These are phyloP conservation scores for Colletotrichum kahawae DNA, from an alignment of 2,329 filamentous ascomycete species.

Conservation along the genomic window DNA sequence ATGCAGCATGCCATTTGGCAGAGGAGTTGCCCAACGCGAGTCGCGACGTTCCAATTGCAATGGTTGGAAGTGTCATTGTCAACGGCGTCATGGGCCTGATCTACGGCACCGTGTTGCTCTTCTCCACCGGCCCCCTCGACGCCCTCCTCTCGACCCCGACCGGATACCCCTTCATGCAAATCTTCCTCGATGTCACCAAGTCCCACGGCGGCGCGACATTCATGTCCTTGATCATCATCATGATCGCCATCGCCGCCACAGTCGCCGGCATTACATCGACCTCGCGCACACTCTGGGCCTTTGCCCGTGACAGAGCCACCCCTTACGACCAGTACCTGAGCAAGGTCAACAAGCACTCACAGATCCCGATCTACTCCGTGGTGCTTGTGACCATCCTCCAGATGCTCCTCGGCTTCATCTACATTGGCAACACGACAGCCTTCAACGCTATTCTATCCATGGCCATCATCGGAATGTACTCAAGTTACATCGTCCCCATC, in stretches of 20 bases:
- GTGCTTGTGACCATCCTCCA: conserved; percentile 29
- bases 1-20: conserved; percentile 37
- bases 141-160: conserved; percentile 42
- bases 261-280: conserved; percentile 39
- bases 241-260: conserved; percentile 33
- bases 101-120: conserved; percentile 48
- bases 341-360: conserved; percentile 30
- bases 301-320: conserved; percentile 41
- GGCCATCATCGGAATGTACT: conserved; percentile 47
- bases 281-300: conserved; percentile 42
- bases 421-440: conserved; percentile 45
- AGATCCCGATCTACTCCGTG: conserved; percentile 38
- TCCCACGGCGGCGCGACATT: conserved; percentile 29
- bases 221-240: conserved; percentile 31
- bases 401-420: conserved; percentile 40
- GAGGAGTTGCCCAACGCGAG: conserved; percentile 37
- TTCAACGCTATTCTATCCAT: conserved; percentile 47
- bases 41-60: conserved; percentile 37
- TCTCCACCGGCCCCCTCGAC: conserved; percentile 43
- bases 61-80: conserved; percentile 37
- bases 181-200: conserved; percentile 35
- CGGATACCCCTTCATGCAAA: conserved; percentile 48
- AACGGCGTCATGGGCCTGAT: conserved; percentile 51
- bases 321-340: conserved; percentile 41
- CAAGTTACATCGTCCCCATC: conserved; percentile 47